phyloP scores from a whole-genome alignment of 495 filamentous ascomycete species.

The Podospora anserina region DNA sequence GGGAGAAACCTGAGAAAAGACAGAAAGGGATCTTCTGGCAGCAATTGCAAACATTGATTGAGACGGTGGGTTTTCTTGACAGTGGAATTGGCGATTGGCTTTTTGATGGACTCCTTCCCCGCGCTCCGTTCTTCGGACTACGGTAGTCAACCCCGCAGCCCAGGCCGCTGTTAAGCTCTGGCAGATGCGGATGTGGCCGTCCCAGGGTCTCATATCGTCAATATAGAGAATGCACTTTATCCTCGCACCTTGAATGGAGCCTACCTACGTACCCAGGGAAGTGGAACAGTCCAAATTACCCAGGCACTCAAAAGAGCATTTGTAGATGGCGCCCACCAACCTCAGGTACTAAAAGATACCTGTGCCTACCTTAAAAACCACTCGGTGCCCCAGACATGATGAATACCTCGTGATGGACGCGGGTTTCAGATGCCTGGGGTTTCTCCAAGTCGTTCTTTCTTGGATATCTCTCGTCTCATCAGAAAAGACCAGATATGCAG shows the following conservation, averaged over 20 bases:
- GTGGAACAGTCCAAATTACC: neutral
- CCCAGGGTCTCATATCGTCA: neutral
- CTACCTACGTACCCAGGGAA: neutral
- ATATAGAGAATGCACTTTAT: neutral
- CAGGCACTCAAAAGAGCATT: neutral
- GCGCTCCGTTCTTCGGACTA: constrained; percentile 33
- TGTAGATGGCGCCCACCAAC: too few species aligned
- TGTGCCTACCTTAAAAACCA: too few species aligned
- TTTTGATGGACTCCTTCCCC: constrained; percentile 6
- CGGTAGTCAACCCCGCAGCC: constrained; percentile 19
- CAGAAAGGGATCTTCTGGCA: constrained; percentile 21
- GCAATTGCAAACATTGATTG: constrained; percentile 20
- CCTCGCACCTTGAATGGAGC: neutral
- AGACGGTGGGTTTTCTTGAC: neutral
- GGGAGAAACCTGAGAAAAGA: constrained; percentile 13
- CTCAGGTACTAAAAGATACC: too few species aligned
- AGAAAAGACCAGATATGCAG: too few species aligned
- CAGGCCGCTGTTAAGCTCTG: constrained; percentile 9
- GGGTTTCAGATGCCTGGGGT: too few species aligned
- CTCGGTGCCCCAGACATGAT: too few species aligned
- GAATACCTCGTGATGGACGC: too few species aligned
- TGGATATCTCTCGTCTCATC: too few species aligned
- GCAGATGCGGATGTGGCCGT: neutral
- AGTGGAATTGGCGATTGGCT: neutral
- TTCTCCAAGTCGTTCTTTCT: too few species aligned